phyloP scores from a whole-genome alignment of 2,329 filamentous ascomycete genomes.

The Metarhizium humberi region DNA sequence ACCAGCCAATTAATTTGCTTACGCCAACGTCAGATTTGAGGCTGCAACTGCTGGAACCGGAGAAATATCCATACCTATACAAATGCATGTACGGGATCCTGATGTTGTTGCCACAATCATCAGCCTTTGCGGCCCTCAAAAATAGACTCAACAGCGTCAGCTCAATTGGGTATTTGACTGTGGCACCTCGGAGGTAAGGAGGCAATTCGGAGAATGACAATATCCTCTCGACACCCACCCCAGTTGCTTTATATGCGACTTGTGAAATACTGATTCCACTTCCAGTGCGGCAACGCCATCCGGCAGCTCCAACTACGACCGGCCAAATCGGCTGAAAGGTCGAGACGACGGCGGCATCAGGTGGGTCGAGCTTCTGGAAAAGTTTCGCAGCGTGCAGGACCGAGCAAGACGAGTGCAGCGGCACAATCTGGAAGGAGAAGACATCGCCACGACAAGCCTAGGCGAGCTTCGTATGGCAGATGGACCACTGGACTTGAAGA shows the following conservation, averaged over 20 bases:
- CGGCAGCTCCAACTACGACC: conserved; percentile 52
- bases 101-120: conserved; percentile 97
- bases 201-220: neutral
- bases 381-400: conserved; percentile 88
- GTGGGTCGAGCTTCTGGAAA: conserved; percentile 89
- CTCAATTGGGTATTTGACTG: conserved; percentile 90
- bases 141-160: conserved; percentile 95
- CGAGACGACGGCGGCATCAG: conserved; percentile 78
- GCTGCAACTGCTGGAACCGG: conserved; percentile 88
- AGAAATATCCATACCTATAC: conserved; percentile 90
- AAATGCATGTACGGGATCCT: conserved; percentile 95
- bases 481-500: conserved; percentile 27
- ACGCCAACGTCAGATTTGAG: conserved; percentile 59
- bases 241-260: neutral
- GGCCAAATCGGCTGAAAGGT: conserved; percentile 68
- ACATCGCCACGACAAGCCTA: conserved; percentile 35
- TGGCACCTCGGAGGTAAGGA: conserved; percentile 67
- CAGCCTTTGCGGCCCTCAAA: conserved; percentile 91
- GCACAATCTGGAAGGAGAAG: conserved; percentile 41
- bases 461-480: conserved; percentile 34
- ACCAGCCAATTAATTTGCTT: neutral
- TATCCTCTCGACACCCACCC: neutral
- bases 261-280: conserved; percentile 4
- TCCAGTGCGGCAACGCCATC: conserved; percentile 36
- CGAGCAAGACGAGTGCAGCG: conserved; percentile 64